A percentile compares a stretch with the other conserved stretches of the same genome.
phyloP scores from a whole-genome alignment of 2,329 filamentous ascomycete species.

The Ceratocystiopsis minuta region DNA sequence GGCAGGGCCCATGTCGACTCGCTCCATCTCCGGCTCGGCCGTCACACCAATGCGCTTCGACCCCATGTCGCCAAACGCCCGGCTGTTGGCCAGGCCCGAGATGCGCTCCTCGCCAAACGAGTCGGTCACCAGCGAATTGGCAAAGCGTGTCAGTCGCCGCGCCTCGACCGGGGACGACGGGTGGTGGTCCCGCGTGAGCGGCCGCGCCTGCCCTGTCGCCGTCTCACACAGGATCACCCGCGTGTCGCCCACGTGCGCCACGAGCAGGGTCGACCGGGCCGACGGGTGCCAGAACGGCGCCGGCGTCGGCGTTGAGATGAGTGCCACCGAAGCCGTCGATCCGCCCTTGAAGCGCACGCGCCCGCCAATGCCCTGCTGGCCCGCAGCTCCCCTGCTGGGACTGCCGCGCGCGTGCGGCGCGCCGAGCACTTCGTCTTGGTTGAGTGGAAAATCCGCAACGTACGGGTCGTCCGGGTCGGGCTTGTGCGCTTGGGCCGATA shows the following conservation, averaged over 20 bases:
- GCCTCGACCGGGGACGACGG: conserved; percentile 75
- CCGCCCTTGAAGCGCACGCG: conserved; percentile 73
- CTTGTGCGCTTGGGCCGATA: conserved; percentile 73
- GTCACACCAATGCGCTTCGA: conserved; percentile 87
- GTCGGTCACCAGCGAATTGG: conserved; percentile 70
- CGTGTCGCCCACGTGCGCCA: conserved; percentile 87
- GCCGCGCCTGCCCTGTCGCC: conserved; percentile 57
- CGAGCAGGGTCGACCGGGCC: conserved; percentile 64
- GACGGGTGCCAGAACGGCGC: conserved; percentile 91
- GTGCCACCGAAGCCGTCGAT: conserved; percentile 73
- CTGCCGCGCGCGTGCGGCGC: conserved; percentile 34
- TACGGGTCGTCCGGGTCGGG: conserved; percentile 54
- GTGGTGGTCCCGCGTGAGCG: conserved; percentile 82
- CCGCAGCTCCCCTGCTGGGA: conserved; percentile 11
- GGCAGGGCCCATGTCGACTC: conserved; percentile 61
- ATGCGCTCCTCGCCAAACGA: conserved; percentile 96
- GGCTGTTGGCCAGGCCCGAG: conserved; percentile 79
- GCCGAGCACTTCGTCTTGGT: conserved; percentile 69
- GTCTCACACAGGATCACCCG: conserved; percentile 81
- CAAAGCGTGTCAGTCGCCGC: conserved; percentile 60
- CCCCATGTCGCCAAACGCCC: conserved; percentile 81
- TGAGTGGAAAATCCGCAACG: conserved; percentile 58
- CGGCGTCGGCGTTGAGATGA: conserved; percentile 83
- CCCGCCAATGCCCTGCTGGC: conserved; percentile 47
- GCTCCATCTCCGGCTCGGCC: conserved; percentile 76